Evolutionary conservation across 2,329 filamentous ascomycete species (phyloP).

Genomic region (Diplodia mutila): DNA sequence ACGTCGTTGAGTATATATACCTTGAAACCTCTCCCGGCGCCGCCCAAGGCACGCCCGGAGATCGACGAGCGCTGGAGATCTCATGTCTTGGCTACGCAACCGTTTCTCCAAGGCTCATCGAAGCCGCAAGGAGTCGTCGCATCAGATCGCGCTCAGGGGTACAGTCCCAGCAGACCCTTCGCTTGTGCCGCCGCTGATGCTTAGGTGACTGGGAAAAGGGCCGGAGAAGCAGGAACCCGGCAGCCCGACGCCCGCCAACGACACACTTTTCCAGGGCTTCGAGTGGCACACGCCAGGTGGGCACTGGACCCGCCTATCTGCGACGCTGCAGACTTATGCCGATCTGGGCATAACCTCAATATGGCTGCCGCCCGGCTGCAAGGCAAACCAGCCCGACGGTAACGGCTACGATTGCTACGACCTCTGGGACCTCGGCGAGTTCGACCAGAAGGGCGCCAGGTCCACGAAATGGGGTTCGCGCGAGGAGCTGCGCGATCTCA

Average conservation of each 20-base stretch:
- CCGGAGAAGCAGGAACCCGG: conserved; percentile 11
- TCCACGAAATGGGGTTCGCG: conserved; percentile 72
- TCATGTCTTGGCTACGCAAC: conserved; percentile 16
- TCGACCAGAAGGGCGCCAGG: conserved; percentile 68
- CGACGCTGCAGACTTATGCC: conserved; percentile 58
- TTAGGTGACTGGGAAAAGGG: not conserved
- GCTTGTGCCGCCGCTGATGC: conserved; percentile 2
- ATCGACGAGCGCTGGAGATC: conserved; percentile 12
- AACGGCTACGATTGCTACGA: conserved; percentile 70
- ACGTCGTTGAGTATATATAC: not conserved
- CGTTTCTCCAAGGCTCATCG: conserved; percentile 15
- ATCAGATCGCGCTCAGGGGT: conserved; percentile 16
- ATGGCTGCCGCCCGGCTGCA: conserved; percentile 74
- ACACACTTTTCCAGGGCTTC: conserved; percentile 67
- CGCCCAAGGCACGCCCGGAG: not conserved
- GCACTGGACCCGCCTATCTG: conserved; percentile 64
- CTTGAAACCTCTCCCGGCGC: not conserved
- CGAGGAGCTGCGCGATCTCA: conserved; percentile 63
- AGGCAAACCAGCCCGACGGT: conserved; percentile 62
- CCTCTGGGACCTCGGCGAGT: conserved; percentile 71
- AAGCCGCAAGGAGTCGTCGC: conserved; percentile 12
- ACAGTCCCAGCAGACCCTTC: not conserved
- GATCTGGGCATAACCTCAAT: conserved; percentile 56
- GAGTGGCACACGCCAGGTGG: conserved; percentile 72
- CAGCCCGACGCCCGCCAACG: conserved; percentile 6